Base-by-base conservation (phyloP, 1,284 basidiomycete species). In the Volvariella surrecta region DNA sequence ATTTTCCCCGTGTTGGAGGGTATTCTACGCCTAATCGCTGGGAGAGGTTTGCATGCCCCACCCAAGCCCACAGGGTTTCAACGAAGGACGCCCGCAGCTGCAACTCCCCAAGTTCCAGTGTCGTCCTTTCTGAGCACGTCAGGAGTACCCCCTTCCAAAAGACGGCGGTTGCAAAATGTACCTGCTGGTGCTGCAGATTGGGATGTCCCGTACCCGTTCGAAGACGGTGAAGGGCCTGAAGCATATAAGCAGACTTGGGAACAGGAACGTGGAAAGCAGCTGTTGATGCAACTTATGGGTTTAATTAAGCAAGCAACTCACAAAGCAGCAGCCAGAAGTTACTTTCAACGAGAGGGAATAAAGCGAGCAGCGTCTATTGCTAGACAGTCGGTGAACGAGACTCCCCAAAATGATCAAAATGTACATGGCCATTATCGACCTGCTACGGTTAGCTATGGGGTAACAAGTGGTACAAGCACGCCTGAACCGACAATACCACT, bases 121-220 rank as follows among this genome's bases (percentile, higher is more conserved):
- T 37, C 19, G 39, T 44, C 30, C 20, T 43, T 39, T 22, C 40
- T 20, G 40, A 50, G 38, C 35, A 39, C 42, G n/a, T 34, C 31
- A 21, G 37, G 40, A 19, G 40, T 40, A 11, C 48, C 52, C 24
- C 64, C 67, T 7, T 50, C 51, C 9, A 87, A 87, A 58, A 73
- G 73, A 43, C 71, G 83, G 34, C 82, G 74, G 50, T 63, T 87
- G 6, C 70, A 67, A 45, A 59, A 65, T 8, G 82, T 88, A 2
- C 84, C 84, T 30, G 84, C 84, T 19, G 84, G 85, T 7, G 85
- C 85, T 4, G 67, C 58, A 3, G 82, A 86, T 55, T 88, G 85
- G 85, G 82, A 87, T 52, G 72, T 86, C 0, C 85, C 84, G 1
- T 88, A 80, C 56, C 84, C 84, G 6, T 87, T 87, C 50, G 60